Evolutionary conservation across 371 early-diverging fungal species (phyloP).

Genomic region (Neoconidiobolus thromboides): DNA sequence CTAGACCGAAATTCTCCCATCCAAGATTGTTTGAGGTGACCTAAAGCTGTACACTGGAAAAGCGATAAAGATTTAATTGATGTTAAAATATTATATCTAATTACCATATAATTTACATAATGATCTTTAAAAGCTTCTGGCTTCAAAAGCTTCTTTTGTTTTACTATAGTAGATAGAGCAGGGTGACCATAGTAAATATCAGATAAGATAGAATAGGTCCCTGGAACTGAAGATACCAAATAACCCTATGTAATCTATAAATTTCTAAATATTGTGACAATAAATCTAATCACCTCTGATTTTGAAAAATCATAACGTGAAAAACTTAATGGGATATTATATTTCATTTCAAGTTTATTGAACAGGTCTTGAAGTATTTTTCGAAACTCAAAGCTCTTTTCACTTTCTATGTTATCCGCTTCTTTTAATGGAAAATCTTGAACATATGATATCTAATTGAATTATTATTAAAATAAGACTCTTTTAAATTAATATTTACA

Average conservation of each 20-base stretch:
- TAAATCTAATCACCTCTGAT: background rate
- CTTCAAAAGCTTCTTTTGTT: background rate
- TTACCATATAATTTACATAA: background rate
- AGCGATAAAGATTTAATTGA: background rate
- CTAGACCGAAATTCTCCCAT: background rate
- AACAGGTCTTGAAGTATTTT: background rate
- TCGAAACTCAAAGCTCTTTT: background rate
- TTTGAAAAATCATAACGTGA: background rate
- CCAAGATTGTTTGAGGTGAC: background rate
- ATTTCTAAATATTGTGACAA: background rate
- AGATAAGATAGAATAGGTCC: background rate
- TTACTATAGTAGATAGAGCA: background rate
- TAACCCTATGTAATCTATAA: background rate
- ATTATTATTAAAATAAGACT: no score
- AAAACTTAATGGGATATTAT: background rate
- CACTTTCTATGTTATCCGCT: no score
- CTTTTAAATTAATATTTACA: no score
- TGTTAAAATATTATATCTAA: background rate
- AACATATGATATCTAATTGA: no score
- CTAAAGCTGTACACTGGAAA: constrained; percentile 1
- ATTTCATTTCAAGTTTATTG: background rate
- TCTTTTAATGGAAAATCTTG: no score
- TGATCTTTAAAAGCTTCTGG: background rate
- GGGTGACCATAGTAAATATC: background rate
- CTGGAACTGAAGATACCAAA: constrained; percentile 1